Evolutionary conservation across 495 filamentous ascomycete species (phyloP), one percentile per base, ranked within the genome.

Genomic region (Penicillium flavigenum): DNA sequence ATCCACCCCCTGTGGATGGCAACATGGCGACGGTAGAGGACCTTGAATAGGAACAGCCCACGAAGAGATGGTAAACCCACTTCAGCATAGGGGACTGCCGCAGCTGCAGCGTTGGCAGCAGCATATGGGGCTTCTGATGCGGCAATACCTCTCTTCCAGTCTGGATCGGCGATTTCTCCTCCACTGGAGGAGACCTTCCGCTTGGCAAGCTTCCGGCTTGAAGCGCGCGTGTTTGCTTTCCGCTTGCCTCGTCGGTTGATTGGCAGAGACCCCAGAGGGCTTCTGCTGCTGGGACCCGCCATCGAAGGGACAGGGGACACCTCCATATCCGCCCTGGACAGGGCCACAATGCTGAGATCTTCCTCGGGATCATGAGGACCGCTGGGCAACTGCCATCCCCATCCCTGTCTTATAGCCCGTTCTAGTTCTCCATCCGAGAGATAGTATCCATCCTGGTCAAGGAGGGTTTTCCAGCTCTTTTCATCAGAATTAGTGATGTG

Each of bases 331-430:
- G 78, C 58, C 60, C 79, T 67, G 72, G 70, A 58, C 56, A 73
- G 62, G 38, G 74, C 58, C 64, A 76, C 56, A 62, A 73, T 48
- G 61, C 87, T 88, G 17, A 97, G 75, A 70, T 98, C 92, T 56
- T 83, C 81, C 67, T 98, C 94, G 51, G 76, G 90, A 46, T 87
- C 88, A 60, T 91, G 83, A 8, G 79, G 68, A 6, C 86, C 90
- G 51, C 84, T 83, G 2, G 92, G 90, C 70, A 90, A 86, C 68
- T 98, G 94, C 90, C 93, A 99, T n/a, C 92, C 94, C 94, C 94
- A 99, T n/a, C 94, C 94, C 74, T 98, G 88, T 29, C 78, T 82
- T 51, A 98, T 88, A 14, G 94, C 92, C 58, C 86, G 83, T 51
- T 93, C 84, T 17, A 99, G 76, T 66, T 99, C 94, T 12, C 90